These are phyloP conservation scores for Gymnopus androsaceus DNA, from an alignment of 1,284 basidiomycete species.

Conservation along the genomic window DNA sequence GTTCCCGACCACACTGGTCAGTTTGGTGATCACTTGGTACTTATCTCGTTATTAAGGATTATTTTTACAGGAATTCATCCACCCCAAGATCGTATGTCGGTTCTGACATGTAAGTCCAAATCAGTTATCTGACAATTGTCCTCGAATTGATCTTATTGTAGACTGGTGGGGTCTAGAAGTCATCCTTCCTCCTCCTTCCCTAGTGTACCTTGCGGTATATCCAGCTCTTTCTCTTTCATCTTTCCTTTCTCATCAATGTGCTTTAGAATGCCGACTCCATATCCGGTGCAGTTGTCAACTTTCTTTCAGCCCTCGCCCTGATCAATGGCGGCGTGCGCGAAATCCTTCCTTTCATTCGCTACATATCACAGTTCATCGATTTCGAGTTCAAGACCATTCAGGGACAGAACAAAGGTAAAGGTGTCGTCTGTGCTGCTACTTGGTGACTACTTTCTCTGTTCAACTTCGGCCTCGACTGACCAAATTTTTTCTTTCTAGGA, in stretches of 20 bases:
- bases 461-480: background rate
- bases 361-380: constrained; percentile 74
- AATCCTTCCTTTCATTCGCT: constrained; percentile 77
- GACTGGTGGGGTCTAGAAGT: constrained; percentile 87
- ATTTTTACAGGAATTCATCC: constrained; percentile 60
- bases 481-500: constrained; percentile 35
- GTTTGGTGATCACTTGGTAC: constrained; percentile 15
- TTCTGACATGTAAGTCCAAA: constrained; percentile 66
- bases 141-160: constrained; percentile 29
- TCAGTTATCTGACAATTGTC: background rate
- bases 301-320: constrained; percentile 68
- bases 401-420: constrained; percentile 63
- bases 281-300: constrained; percentile 62
- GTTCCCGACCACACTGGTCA: constrained; percentile 67
- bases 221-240: background rate
- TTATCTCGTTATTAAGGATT: background rate
- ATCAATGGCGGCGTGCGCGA: constrained; percentile 73
- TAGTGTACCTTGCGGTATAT: constrained; percentile 59
- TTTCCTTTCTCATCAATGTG: background rate
- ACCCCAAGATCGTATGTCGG: constrained; percentile 73
- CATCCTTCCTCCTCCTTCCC: constrained; percentile 66
- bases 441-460: constrained; percentile 40
- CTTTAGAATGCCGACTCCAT: constrained; percentile 61
- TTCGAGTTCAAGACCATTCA: constrained; percentile 69
- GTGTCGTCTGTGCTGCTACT: constrained; percentile 82